Conservation (phyloP, 2,329 filamentous ascomycete species). For the Ophiocordyceps robertsii region DNA sequence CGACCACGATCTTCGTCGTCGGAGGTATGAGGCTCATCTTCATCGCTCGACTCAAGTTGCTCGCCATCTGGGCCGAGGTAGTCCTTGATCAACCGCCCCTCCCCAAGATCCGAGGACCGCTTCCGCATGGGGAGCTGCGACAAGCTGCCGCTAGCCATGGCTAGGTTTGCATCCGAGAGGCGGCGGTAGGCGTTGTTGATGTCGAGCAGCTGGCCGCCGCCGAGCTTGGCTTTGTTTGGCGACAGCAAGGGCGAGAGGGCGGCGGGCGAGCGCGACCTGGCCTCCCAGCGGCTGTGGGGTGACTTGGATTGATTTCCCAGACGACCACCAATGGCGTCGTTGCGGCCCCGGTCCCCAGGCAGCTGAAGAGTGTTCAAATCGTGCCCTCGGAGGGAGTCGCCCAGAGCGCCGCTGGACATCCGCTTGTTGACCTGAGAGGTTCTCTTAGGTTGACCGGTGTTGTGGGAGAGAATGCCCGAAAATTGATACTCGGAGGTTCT, state of each 20-base stretch:
- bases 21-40: constrained; percentile 49
- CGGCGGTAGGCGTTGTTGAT: constrained; percentile 57
- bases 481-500: constrained; percentile 47
- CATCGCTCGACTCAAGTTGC: constrained; percentile 55
- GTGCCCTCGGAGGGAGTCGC: constrained; percentile 38
- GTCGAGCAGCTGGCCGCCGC: constrained; percentile 50
- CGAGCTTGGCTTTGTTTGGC: constrained; percentile 32
- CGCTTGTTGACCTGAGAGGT: constrained; percentile 7
- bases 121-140: constrained; percentile 48
- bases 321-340: constrained; percentile 23
- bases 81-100: constrained; percentile 53
- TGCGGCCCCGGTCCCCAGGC: constrained; percentile 29
- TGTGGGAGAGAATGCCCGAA: constrained; percentile 40
- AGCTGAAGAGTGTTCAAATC: constrained; percentile 37
- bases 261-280: constrained; percentile 23
- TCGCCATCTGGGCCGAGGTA: constrained; percentile 53
- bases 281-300: constrained; percentile 32
- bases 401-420: constrained; percentile 26
- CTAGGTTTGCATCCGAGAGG: constrained; percentile 58
- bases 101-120: constrained; percentile 23
- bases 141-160: constrained; percentile 48
- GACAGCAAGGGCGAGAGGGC: constrained; percentile 12
- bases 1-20: constrained; percentile 57
- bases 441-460: constrained; percentile 32
- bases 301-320: constrained; percentile 35